Conservation (phyloP, 805 yeast genomes). For the Starmerella davenportii region DNA sequence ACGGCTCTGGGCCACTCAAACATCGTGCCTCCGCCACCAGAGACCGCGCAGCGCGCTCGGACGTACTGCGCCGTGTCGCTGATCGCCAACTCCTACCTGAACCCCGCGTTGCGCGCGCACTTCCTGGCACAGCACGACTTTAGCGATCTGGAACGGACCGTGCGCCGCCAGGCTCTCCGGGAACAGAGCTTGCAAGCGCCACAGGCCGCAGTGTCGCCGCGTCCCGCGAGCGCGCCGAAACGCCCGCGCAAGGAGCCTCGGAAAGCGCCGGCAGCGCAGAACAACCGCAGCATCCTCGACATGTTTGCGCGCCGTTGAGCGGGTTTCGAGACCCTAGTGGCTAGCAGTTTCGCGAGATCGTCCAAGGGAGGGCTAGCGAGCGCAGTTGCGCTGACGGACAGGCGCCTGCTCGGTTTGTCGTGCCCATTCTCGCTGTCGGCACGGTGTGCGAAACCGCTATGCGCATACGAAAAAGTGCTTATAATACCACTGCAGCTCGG, state of each 20-base stretch:
- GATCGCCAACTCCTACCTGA: slow-evolving; percentile 16
- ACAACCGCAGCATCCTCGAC: slow-evolving; percentile 19
- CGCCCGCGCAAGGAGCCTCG: slow-evolving; percentile 5
- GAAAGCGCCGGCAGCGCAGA: slow-evolving; percentile 13
- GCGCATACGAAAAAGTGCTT: slow-evolving; percentile 38
- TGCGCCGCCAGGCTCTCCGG: not conserved
- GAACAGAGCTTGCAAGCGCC: not conserved
- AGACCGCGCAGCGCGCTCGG: slow-evolving; percentile 6
- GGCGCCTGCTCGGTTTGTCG: no score
- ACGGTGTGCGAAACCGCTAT: no score
- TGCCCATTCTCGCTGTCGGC: no score
- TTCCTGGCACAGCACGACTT: slow-evolving; percentile 16
- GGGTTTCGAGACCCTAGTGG: no score
- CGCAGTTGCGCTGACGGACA: no score
- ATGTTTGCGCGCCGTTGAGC: no score
- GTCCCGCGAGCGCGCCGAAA: slow-evolving; percentile 1
- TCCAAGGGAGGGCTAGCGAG: no score
- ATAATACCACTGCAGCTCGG: slow-evolving; percentile 60
- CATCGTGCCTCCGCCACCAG: slow-evolving; percentile 11
- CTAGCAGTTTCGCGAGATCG: no score
- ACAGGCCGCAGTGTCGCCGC: not conserved
- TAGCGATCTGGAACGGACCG: not conserved
- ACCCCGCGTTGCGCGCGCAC: slow-evolving; percentile 10
- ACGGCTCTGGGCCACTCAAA: slow-evolving; percentile 7
- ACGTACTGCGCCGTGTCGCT: slow-evolving; percentile 15